Evolutionary conservation across 2,329 filamentous ascomycete species (phyloP), one percentile per base, ranked within the genome.

Genomic region (Ophioceras dolichostomum): DNA sequence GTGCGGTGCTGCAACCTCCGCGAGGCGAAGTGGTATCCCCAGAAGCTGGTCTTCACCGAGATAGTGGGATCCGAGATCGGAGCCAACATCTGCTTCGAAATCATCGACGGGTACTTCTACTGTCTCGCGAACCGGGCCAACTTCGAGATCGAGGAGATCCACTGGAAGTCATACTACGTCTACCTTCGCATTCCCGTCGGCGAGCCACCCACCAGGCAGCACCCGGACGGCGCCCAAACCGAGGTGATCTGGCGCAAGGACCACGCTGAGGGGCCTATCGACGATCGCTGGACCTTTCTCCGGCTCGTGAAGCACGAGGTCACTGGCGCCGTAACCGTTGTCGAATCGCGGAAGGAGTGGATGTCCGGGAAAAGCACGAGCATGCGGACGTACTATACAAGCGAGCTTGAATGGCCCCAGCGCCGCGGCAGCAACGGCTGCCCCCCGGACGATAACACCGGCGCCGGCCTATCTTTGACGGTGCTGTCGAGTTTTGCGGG

Each of bases 281-380:
- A 87, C 45, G 77, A 86, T 46, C 70, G 79, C 3, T 88, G 82
- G 81, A 79, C 73, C 0, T 72, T 76, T 40, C 58, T 88, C 4
- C 68, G 68, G 4, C 59, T 87, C 2, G 67, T 73, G 20, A 63
- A 61, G 24, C 73, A 83, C 41, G 75, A 83, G 41, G 47, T 48
- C 10, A 76, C 69, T 0, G 73, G 74, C 2, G 54, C 64, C 12
- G 55, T 82, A 2, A 62, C 70, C 36, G 76, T 84, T 14, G 56
- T 83, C 1, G 83, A 88, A 53, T 71, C 70, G 21, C 67, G 83
- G 12, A 76, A 75, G 20, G 83, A 87, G 52, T 86, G 78, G 75
- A 37, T 19, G 6, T 43, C 45, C 0, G 53, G 55, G 21, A 61
- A 64, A 17, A 77, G 74, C 39, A 68, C 67, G 18, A 75, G 75